Conservation (phyloP, 768 basidiomycete genomes). For the Calocera viscosa region DNA sequence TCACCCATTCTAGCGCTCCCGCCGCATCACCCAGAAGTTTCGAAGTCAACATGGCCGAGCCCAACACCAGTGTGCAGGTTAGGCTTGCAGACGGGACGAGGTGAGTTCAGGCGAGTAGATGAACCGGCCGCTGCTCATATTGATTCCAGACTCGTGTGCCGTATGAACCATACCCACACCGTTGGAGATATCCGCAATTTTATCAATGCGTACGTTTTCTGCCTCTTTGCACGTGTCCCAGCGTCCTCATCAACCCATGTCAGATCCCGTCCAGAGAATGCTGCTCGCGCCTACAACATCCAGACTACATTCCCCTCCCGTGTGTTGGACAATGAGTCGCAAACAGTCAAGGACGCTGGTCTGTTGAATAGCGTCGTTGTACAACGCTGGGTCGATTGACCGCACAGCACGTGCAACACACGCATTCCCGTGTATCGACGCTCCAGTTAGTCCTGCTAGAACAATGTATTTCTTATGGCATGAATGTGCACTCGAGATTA, state of each 20-base stretch:
- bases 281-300: constrained; percentile 54
- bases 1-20: neutral
- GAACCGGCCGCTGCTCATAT: neutral
- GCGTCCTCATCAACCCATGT: neutral
- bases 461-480: neutral
- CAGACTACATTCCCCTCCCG: constrained; percentile 82
- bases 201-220: constrained; percentile 68
- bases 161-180: constrained; percentile 86
- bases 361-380: constrained; percentile 74
- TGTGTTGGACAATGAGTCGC: constrained; percentile 47
- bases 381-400: constrained; percentile 46
- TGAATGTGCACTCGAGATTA: neutral
- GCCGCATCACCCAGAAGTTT: constrained; percentile 39
- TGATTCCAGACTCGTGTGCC: constrained; percentile 49
- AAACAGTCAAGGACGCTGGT: constrained; percentile 60
- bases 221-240: neutral
- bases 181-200: constrained; percentile 73
- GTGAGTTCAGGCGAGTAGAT: constrained; percentile 29
- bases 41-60: constrained; percentile 67
- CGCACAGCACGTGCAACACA: too few species aligned
- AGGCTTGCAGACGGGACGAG: constrained; percentile 83
- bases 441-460: neutral
- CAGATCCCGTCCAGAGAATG: constrained; percentile 61
- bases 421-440: too few species aligned
- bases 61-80: constrained; percentile 82